A percentile compares a stretch with the other conserved stretches of the same genome.
Evolutionary conservation across 2,329 filamentous ascomycete species (phyloP).

Genomic region (Colletotrichum sp.): DNA sequence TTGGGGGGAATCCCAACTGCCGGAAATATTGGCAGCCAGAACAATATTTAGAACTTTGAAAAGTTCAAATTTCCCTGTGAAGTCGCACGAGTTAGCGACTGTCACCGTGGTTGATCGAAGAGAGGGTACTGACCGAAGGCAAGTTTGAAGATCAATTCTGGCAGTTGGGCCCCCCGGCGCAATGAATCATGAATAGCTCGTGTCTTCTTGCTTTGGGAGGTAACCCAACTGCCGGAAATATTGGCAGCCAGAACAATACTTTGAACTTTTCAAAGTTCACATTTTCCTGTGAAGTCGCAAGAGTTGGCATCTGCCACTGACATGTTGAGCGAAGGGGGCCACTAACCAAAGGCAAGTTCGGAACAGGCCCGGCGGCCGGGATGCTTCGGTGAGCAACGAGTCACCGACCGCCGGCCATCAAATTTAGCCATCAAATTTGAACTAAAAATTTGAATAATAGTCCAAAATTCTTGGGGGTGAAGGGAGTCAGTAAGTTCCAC

Average conservation of each 20-base stretch:
- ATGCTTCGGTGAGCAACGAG: neutral
- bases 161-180: no score
- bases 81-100: no score
- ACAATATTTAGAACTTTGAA: no score
- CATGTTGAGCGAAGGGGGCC: neutral
- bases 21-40: no score
- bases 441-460: neutral
- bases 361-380: neutral
- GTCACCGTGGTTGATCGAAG: no score
- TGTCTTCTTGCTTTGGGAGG: no score
- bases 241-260: no score
- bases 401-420: neutral
- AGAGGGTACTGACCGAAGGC: no score
- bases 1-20: neutral
- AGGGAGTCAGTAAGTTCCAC: neutral
- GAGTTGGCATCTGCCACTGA: neutral
- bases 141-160: no score
- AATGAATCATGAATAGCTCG: no score
- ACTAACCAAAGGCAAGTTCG: neutral
- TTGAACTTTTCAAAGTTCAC: neutral
- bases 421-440: neutral
- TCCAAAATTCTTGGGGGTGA: neutral
- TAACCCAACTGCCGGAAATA: no score
- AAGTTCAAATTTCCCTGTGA: no score
- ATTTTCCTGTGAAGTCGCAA: neutral